Evolutionary conservation across 1,139 yeast genomes (phyloP).

Genomic region (Geotrichum cucujoidarum): DNA sequence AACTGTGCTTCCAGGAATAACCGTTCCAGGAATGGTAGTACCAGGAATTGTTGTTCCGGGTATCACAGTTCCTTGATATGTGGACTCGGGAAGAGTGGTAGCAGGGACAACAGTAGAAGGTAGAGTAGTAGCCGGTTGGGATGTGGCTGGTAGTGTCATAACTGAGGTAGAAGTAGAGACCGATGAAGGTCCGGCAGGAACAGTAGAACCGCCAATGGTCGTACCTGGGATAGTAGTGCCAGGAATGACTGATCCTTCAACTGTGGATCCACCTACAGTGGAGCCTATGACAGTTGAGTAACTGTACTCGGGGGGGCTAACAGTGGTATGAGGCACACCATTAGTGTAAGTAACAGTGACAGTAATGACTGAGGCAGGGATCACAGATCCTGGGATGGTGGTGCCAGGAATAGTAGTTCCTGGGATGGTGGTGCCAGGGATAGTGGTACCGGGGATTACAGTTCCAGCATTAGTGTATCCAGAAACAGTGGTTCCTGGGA

Average conservation of each 20-base stretch:
- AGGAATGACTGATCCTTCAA: constrained; percentile 1
- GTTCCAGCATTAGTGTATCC: constrained; percentile 20
- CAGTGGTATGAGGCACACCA: background rate
- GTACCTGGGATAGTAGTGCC: constrained; percentile 5
- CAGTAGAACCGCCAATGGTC: constrained; percentile 4
- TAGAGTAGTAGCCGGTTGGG: constrained; percentile 21
- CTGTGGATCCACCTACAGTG: background rate
- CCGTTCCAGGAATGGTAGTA: constrained; percentile 20
- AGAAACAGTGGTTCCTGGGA: constrained; percentile 24
- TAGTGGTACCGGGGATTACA: constrained; percentile 21
- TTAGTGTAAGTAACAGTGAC: constrained; percentile 20
- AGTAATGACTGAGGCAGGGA: constrained; percentile 20
- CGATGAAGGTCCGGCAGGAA: background rate
- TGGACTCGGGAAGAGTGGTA: constrained; percentile 6
- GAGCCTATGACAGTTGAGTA: background rate
- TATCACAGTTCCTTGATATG: constrained; percentile 11
- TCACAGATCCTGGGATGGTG: constrained; percentile 21
- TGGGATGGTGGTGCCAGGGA: constrained; percentile 21
- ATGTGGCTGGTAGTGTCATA: constrained; percentile 11
- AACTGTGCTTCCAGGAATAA: constrained; percentile 21
- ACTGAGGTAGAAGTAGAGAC: background rate
- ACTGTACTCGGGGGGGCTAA: background rate
- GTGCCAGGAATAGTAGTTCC: constrained; percentile 19
- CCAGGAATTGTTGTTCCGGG: constrained; percentile 20
- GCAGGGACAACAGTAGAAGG: constrained; percentile 12